phyloP scores from a whole-genome alignment of 176 grass and related monocot species.

The Rhipidocladum racemiflorum region DNA sequence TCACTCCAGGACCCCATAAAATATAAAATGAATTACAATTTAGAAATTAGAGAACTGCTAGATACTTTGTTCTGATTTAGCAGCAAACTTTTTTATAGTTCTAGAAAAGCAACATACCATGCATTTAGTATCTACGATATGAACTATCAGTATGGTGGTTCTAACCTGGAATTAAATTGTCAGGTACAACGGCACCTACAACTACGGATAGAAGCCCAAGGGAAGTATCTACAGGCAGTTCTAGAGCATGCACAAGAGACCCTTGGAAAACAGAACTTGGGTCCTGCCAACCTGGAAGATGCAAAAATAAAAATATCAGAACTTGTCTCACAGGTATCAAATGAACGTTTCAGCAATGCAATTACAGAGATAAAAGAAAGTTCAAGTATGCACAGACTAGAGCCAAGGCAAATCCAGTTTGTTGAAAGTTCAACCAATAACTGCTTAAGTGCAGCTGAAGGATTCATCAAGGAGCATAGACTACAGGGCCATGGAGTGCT shows the following conservation, averaged over 20 bases:
- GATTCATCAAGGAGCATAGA: conserved; percentile 58
- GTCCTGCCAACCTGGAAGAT: conserved; percentile 64
- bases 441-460: conserved; percentile 56
- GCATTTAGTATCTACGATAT: conserved; percentile 20
- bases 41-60: conserved; percentile 18
- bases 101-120: conserved; percentile 7
- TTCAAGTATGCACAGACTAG: conserved; percentile 49
- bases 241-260: conserved; percentile 94
- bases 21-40: neutral
- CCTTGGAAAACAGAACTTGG: conserved; percentile 67
- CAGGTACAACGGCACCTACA: conserved; percentile 91
- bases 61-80: conserved; percentile 1
- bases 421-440: conserved; percentile 61
- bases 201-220: conserved; percentile 86
- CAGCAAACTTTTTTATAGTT: neutral
- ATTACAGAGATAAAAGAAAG: conserved; percentile 41
- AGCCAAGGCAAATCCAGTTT: conserved; percentile 51
- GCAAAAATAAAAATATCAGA: conserved; percentile 80
- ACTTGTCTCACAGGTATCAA: conserved; percentile 67
- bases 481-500: conserved; percentile 35
- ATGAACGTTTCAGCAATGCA: conserved; percentile 61
- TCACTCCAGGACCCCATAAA: neutral
- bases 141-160: conserved; percentile 7
- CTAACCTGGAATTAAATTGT: conserved; percentile 33
- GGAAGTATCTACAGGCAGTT: conserved; percentile 90